Base-by-base conservation (phyloP, 345 rosid genomes). In the Physaria fendleri region DNA sequence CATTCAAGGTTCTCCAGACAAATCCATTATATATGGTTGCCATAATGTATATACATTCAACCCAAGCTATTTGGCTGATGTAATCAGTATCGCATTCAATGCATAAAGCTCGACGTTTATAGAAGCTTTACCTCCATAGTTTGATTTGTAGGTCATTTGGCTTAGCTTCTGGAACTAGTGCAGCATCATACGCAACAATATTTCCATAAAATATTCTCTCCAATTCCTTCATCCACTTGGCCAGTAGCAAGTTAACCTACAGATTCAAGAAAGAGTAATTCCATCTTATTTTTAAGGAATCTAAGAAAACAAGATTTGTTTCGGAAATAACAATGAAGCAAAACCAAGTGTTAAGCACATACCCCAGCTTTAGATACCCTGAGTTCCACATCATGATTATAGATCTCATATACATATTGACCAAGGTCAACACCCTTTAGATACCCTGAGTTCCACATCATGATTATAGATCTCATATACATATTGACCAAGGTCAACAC, bases 301-400 rank as follows among this genome's bases (percentile, higher is more conserved):
- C 42, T 44, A 20, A n/a, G 25, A n/a, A 2, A 3, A 34, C 7
- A 16, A 23, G 46, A 28, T 15, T 15, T 2, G 7, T 65, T 32
- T 30, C 13, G 51, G 15, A 66, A 52, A 39, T 37, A 28, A 62
- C 0, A 21, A 11, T 49, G 23, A 2, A 46, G 14, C 6, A 55
- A 23, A 65, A 35, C 27, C 14, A 38, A 54, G 55, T 9, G 9
- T 33, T n/a, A n/a, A 62, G 47, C 5, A 71, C 77, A 7, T 66
- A 89, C 99, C 83, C 99, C 95, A 10, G 95, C 99, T 78, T 85
- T 93, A 56, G 95, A 93, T 18, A 93, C 97, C 78, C 97, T 74
- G 44, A 87, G 48, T 77, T 93, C 99, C 48, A 85, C 90, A 65
- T 89, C 91, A 72, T 93, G 99, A 78, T 87, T 89, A 75, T 93